Percentiles rank a stretch among this genome's conserved stretches.
Conservation (phyloP, 2,329 filamentous ascomycete species). For the Ophiocordyceps australis region DNA sequence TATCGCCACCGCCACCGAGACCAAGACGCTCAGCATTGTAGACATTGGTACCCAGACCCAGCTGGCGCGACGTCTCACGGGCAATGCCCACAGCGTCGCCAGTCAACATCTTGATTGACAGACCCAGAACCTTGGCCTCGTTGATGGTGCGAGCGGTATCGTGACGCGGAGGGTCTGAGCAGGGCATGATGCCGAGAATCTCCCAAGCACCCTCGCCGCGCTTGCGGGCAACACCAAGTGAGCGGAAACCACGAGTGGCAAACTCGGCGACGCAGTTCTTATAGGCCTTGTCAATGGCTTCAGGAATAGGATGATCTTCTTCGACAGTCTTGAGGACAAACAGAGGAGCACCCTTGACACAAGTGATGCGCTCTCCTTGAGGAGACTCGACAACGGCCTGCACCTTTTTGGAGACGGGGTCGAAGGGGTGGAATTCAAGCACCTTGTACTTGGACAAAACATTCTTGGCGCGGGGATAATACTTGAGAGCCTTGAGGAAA, state of each 20-base stretch:
- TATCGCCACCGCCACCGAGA: slow-evolving; percentile 76
- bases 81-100: slow-evolving; percentile 89
- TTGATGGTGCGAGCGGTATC: slow-evolving; percentile 82
- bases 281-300: slow-evolving; percentile 64
- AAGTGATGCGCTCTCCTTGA: slow-evolving; percentile 67
- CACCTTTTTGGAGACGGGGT: slow-evolving; percentile 88
- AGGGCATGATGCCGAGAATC: slow-evolving; percentile 89
- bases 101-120: slow-evolving; percentile 92
- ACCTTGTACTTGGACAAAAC: slow-evolving; percentile 73
- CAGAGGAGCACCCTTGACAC: slow-evolving; percentile 80
- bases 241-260: slow-evolving; percentile 83
- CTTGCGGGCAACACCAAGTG: slow-evolving; percentile 84
- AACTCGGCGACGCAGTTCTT: slow-evolving; percentile 89
- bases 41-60: slow-evolving; percentile 81
- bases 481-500: slow-evolving; percentile 71
- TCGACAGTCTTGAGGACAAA: slow-evolving; percentile 78
- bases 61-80: slow-evolving; percentile 77
- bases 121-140: slow-evolving; percentile 72
- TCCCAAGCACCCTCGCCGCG: slow-evolving; percentile 68
- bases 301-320: slow-evolving; percentile 64
- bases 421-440: slow-evolving; percentile 72
- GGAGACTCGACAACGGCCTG: slow-evolving; percentile 68
- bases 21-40: slow-evolving; percentile 88
- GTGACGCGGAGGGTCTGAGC: slow-evolving; percentile 78
- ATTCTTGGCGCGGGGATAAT: slow-evolving; percentile 67